A percentile compares a stretch with the other conserved stretches of the same genome.
Conservation (phyloP, 2,329 filamentous ascomycete species). For the Corniculantispora saksenae region DNA sequence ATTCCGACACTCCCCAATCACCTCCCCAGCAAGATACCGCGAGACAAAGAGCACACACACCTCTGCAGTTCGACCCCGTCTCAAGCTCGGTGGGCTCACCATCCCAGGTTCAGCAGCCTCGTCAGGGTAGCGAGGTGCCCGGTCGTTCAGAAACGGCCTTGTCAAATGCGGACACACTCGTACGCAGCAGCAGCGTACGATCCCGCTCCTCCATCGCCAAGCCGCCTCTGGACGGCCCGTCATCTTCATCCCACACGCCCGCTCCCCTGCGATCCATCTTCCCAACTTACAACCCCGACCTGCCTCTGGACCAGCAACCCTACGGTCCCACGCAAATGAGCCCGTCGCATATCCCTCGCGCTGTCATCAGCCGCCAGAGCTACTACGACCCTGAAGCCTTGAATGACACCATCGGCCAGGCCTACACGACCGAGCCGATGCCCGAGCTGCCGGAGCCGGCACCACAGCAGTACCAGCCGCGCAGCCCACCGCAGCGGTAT, state of each 20-base stretch:
- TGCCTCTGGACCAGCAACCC: slow-evolving; percentile 66
- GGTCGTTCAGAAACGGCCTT: slow-evolving; percentile 52
- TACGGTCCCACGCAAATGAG: slow-evolving; percentile 70
- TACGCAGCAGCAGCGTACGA: slow-evolving; percentile 49
- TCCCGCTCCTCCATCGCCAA: slow-evolving; percentile 61
- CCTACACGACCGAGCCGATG: slow-evolving; percentile 17
- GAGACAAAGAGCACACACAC: slow-evolving; percentile 34
- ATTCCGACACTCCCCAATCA: slow-evolving; percentile 23
- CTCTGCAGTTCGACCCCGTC: slow-evolving; percentile 25
- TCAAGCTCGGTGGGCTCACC: slow-evolving; percentile 24
- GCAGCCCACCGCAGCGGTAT: neutral
- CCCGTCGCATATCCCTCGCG: slow-evolving; percentile 63
- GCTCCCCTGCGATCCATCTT: slow-evolving; percentile 69
- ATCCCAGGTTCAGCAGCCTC: slow-evolving; percentile 37
- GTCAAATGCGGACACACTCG: slow-evolving; percentile 52
- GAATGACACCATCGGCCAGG: neutral
- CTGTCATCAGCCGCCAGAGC: slow-evolving; percentile 65
- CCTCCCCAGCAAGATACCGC: slow-evolving; percentile 34
- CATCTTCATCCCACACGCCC: slow-evolving; percentile 31
- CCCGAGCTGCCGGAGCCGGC: slow-evolving; percentile 8
- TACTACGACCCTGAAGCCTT: slow-evolving; percentile 41
- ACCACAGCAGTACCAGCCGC: slow-evolving; percentile 3
- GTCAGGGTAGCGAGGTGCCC: slow-evolving; percentile 44
- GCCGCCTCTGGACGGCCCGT: slow-evolving; percentile 42
- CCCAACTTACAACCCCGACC: slow-evolving; percentile 68